A percentile compares a stretch with the other conserved stretches of the same genome.
These are phyloP conservation scores for Leptosphaerulina australis DNA, from an alignment of 2,329 filamentous ascomycete genomes.

Conservation along the genomic window DNA sequence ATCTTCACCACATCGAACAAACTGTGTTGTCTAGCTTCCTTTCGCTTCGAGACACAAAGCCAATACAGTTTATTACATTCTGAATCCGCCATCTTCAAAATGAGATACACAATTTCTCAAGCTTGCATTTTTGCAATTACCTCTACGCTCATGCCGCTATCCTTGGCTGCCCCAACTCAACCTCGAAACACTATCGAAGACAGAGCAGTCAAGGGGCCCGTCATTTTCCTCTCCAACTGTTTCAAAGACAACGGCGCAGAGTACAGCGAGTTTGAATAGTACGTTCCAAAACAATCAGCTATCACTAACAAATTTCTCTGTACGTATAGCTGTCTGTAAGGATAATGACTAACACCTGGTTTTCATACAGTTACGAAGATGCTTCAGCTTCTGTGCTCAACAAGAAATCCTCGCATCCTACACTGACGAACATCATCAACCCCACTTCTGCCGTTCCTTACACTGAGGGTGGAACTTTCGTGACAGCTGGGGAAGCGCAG, in stretches of 20 bases:
- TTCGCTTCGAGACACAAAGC: too few relatives aligned
- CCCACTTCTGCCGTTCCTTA: background rate
- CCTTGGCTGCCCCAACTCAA: background rate
- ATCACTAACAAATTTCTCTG: background rate
- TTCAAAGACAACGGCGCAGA: background rate
- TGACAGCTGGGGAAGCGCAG: conserved; percentile 1
- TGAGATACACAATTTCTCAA: background rate
- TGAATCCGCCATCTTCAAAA: background rate
- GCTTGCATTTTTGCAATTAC: background rate
- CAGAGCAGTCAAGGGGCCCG: conserved; percentile 3
- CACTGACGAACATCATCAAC: conserved; percentile 1
- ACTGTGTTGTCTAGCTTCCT: background rate
- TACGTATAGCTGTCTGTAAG: background rate
- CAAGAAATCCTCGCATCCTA: conserved; percentile 3
- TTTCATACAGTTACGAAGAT: conserved; percentile 1
- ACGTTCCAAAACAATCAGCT: background rate
- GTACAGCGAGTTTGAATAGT: conserved; percentile 4
- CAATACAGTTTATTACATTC: too few relatives aligned
- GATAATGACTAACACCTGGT: background rate
- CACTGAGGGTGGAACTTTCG: conserved; percentile 1
- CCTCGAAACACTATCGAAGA: background rate
- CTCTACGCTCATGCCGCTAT: background rate
- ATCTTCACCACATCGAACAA: background rate
- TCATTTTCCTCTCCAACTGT: conserved; percentile 5
- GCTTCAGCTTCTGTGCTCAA: background rate